Evolutionary conservation across 78 protist species (phyloP).

Genomic region (Dictyostelium brefeldianum): DNA sequence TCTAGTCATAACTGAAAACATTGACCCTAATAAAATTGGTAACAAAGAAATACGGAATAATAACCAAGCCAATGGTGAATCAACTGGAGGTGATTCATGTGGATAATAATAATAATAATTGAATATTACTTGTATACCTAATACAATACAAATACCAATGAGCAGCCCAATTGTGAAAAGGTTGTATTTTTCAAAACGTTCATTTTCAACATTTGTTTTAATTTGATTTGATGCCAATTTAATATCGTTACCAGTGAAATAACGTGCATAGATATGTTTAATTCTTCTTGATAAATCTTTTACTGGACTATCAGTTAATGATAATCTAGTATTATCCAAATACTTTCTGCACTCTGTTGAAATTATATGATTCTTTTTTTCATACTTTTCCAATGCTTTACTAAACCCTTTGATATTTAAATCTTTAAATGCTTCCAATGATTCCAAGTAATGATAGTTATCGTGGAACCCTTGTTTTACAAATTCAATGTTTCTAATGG

Average conservation of each 20-base stretch:
- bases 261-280: constrained; percentile 39
- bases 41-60: constrained; percentile 39
- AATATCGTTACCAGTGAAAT: constrained; percentile 62
- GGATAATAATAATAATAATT: constrained; percentile 52
- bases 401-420: constrained; percentile 34
- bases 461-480: constrained; percentile 45
- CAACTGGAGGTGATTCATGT: constrained; percentile 27
- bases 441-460: constrained; percentile 5
- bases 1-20: constrained; percentile 23
- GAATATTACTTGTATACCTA: neutral
- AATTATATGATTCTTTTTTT: constrained; percentile 1
- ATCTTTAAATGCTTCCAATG: constrained; percentile 27
- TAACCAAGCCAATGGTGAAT: constrained; percentile 73
- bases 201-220: neutral
- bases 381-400: constrained; percentile 33
- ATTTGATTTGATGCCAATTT: constrained; percentile 41
- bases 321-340: neutral
- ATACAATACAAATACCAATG: constrained; percentile 38
- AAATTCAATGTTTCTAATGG: constrained; percentile 13
- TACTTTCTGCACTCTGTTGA: constrained; percentile 18
- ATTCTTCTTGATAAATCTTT: neutral
- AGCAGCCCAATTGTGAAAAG: constrained; percentile 29
- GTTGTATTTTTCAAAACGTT: neutral
- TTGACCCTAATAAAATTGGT: constrained; percentile 45
- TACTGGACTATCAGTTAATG: neutral